Percentiles rank a stretch among this genome's conserved stretches.
Conservation (phyloP, 2,329 filamentous ascomycete genomes). For the Pseudonectria foliicola region DNA sequence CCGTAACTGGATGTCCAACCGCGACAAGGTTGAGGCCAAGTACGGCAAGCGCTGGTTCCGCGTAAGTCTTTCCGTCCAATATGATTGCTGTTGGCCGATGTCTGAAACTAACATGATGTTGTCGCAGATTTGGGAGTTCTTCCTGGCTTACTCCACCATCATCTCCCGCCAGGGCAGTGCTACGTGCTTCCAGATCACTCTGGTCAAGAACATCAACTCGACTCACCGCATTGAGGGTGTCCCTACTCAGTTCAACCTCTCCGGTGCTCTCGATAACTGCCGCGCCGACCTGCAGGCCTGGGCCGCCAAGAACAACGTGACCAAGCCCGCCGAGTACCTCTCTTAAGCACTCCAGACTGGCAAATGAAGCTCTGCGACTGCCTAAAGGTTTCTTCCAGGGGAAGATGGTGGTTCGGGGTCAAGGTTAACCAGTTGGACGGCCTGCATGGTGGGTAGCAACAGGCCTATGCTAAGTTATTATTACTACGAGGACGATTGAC, state of each 20-base stretch:
- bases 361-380: no score
- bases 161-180: slow-evolving; percentile 77
- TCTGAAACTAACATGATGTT: background rate
- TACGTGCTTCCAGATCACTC: slow-evolving; percentile 81
- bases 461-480: no score
- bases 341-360: slow-evolving; percentile 5
- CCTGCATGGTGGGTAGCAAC: no score
- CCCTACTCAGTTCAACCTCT: slow-evolving; percentile 60
- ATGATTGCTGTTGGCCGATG: background rate
- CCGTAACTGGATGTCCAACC: slow-evolving; percentile 94
- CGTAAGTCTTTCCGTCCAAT: slow-evolving; percentile 45
- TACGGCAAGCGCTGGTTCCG: slow-evolving; percentile 95
- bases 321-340: slow-evolving; percentile 24
- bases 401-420: no score
- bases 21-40: slow-evolving; percentile 86
- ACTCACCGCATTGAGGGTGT: slow-evolving; percentile 79
- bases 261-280: slow-evolving; percentile 47
- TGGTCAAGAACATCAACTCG: slow-evolving; percentile 91
- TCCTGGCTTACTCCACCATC: slow-evolving; percentile 82
- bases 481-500: no score
- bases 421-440: no score
- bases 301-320: slow-evolving; percentile 31
- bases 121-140: slow-evolving; percentile 79
- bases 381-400: no score
- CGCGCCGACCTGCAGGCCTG: slow-evolving; percentile 28